Evolutionary conservation across 108 stramenopile species (phyloP).

Genomic region (Pseudonitzschia multistriata): DNA sequence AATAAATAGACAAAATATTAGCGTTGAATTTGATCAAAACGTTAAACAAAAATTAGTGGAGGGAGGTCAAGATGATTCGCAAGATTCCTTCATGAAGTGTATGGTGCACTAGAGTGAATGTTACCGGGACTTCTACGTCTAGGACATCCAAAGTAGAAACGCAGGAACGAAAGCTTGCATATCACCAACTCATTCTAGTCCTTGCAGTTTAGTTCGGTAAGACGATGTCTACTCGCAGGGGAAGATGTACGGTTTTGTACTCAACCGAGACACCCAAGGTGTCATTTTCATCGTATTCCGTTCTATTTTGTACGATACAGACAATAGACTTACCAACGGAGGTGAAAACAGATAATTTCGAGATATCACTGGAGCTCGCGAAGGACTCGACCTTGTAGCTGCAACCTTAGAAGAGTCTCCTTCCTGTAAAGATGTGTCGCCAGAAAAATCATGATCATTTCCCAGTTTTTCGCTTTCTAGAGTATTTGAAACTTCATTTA

Average conservation of each 20-base stretch:
- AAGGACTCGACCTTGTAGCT: neutral
- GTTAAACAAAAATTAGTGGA: constrained; percentile 26
- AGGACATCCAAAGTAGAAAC: neutral
- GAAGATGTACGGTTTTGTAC: too few species aligned
- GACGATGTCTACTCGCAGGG: neutral
- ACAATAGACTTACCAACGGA: constrained; percentile 7
- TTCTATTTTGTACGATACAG: too few species aligned
- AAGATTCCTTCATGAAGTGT: neutral
- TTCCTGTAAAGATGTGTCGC: neutral
- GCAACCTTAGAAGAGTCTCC: neutral
- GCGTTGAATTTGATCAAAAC: constrained; percentile 22
- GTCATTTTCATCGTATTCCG: too few species aligned
- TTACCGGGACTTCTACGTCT: neutral
- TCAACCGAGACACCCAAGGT: too few species aligned
- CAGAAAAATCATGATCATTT: neutral
- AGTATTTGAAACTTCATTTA: neutral
- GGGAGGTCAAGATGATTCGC: constrained; percentile 17
- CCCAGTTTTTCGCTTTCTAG: neutral
- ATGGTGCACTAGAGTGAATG: neutral
- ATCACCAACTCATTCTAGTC: neutral
- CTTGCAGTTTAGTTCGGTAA: neutral
- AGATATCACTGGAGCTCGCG: neutral
- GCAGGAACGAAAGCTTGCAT: too few species aligned
- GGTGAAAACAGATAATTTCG: constrained; percentile 1
- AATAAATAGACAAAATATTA: neutral